Evolutionary conservation across 805 yeast species (phyloP), one percentile per base, ranked within the genome.

Genomic region (Metschnikowia noctiluminum): DNA sequence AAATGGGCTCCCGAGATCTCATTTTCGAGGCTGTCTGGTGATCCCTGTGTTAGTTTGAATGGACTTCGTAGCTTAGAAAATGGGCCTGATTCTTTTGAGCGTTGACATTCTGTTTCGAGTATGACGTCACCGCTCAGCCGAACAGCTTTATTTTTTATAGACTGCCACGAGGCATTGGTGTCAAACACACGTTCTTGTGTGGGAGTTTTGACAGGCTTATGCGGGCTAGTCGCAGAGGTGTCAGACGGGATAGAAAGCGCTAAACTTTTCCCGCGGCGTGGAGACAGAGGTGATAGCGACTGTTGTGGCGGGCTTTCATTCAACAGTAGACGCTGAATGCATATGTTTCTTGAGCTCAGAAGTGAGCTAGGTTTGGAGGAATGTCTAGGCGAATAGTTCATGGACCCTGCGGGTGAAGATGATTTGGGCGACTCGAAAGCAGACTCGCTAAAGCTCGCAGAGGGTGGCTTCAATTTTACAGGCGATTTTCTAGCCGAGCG

Each of bases 341-440:
- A 71, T 48, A 73, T 55, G 45, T 65, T 68, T 40, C 64, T 53
- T 36, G 61, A 55, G 30, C 52, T 46, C 48, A 56, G 54, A 32
- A 64, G 59, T 35, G 64, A 55, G 40, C 62, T 59, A 10, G 67
- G 63, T 45, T 64, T 62, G 32, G 67, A 60, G n/a, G 67, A 56
- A 45, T 69, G 74, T 45, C 67, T 65, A 5, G 76, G 74, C 13
- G 71, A 66, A 52, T 68, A 70, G 60, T 69, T 70, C 56, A 70
- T 59, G 13, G 53, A 42, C 8, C 60, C 61, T 36, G 27, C 35
- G 26, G 36, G 8, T 6, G 47, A 41, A 13, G 54, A 44, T 26
- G 49, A 26, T 13, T 37, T 31, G 28, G 42, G 41, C 6, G 45
- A 39, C 31, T 28, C 49, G 27, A 40, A 28, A 2, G 46, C 39